Evolutionary conservation across 2,329 filamentous ascomycete genomes (phyloP).

Genomic region (Colletotrichum chrysophilum): DNA sequence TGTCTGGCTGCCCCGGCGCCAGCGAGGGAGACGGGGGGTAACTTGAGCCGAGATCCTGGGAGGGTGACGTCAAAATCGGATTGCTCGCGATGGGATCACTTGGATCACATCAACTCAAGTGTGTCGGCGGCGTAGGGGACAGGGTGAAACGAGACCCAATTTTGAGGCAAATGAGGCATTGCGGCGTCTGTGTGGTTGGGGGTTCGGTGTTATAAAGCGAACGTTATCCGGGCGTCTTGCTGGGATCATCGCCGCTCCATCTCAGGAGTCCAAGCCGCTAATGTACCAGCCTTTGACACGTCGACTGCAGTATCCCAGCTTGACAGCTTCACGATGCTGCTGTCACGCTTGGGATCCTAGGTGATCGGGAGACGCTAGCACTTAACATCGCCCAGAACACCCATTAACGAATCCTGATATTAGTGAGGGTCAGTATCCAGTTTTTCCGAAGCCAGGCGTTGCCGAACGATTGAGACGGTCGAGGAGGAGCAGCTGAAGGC

Average conservation of each 20-base stretch:
- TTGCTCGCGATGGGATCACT: background rate
- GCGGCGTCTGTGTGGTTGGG: conserved; percentile 19
- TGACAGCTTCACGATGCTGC: conserved; percentile 16
- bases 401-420: background rate
- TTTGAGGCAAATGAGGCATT: conserved; percentile 21
- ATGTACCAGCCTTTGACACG: conserved; percentile 15
- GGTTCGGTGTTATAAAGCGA: conserved; percentile 2
- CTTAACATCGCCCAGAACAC: background rate
- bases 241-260: conserved; percentile 8
- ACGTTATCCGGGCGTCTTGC: background rate
- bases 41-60: conserved; percentile 12
- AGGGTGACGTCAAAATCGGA: conserved; percentile 13
- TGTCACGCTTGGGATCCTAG: background rate
- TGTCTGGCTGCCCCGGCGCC: background rate
- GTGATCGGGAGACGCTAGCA: background rate
- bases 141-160: conserved; percentile 15
- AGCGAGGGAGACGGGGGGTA: background rate
- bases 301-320: conserved; percentile 12
- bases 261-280: conserved; percentile 3
- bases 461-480: background rate
- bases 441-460: background rate
- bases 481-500: background rate
- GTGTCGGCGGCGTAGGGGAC: background rate
- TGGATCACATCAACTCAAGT: background rate
- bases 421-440: background rate